phyloP scores from a whole-genome alignment of 2,329 filamentous ascomycete genomes.

The Fusarium torreyae region DNA sequence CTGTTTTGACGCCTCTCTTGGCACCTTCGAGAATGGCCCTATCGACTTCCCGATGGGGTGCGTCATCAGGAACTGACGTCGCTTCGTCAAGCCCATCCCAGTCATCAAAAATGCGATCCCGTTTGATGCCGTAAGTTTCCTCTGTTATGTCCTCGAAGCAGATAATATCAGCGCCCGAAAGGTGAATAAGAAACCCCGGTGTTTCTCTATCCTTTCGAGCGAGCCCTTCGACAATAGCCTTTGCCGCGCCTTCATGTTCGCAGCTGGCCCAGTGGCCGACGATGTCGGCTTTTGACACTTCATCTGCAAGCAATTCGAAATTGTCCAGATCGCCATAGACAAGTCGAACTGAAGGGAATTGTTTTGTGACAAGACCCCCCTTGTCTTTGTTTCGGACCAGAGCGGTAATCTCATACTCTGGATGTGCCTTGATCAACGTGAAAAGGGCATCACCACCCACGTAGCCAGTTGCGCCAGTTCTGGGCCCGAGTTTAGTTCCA shows the following conservation, averaged over 20 bases:
- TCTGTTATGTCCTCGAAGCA: background rate
- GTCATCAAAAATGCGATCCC: background rate
- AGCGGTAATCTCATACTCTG: background rate
- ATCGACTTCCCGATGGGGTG: background rate
- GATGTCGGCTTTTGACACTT: background rate
- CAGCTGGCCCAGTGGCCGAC: background rate
- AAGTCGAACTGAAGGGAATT: background rate
- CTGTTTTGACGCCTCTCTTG: background rate
- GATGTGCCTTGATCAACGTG: background rate
- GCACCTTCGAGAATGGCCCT: background rate
- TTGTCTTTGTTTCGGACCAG: background rate
- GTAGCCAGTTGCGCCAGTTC: background rate
- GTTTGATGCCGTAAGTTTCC: background rate
- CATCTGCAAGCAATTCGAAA: background rate
- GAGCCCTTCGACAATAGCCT: background rate
- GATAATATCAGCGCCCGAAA: background rate
- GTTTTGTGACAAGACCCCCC: background rate
- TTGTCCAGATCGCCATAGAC: background rate
- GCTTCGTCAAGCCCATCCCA: background rate
- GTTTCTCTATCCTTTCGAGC: background rate
- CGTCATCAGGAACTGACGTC: background rate
- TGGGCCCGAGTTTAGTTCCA: background rate
- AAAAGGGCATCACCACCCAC: background rate
- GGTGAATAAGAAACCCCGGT: background rate
- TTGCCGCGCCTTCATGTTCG: background rate